Conservation (phyloP, 306 rosid genomes). For the Vicia sativa region DNA sequence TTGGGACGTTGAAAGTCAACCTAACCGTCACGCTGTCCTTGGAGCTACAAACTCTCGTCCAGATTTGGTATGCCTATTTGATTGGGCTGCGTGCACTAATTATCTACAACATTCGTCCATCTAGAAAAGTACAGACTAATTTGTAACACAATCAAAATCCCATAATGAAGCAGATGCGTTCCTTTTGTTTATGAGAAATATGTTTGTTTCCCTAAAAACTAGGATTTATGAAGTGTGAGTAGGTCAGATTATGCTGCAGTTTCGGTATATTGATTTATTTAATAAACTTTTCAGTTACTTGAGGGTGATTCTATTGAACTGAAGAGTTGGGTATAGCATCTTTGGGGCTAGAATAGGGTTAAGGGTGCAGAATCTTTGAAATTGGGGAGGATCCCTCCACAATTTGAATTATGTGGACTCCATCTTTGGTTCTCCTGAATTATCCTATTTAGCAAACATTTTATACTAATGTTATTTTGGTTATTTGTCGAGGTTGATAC, state of each 20-base stretch:
- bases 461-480: not conserved
- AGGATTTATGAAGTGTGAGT: slow-evolving; percentile 13
- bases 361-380: not conserved
- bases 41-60: slow-evolving; percentile 97
- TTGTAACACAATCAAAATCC: slow-evolving; percentile 13
- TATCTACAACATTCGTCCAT: not conserved
- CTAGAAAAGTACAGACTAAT: not conserved
- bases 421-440: not conserved
- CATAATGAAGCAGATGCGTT: slow-evolving; percentile 21
- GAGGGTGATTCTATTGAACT: slow-evolving; percentile 19
- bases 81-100: not conserved
- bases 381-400: slow-evolving; percentile 13
- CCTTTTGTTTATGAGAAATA: not conserved
- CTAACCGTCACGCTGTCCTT: slow-evolving; percentile 95
- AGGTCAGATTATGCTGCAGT: slow-evolving; percentile 12
- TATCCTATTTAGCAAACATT: not conserved
- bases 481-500: slow-evolving; percentile 16
- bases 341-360: not conserved
- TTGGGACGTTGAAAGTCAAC: slow-evolving; percentile 98
- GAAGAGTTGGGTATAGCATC: slow-evolving; percentile 8
- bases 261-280: slow-evolving; percentile 4
- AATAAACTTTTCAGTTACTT: not conserved
- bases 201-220: not conserved
- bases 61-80: slow-evolving; percentile 70
- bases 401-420: slow-evolving; percentile 9